Conservation (phyloP, 495 filamentous ascomycete genomes). For the Penicillium lagena region DNA sequence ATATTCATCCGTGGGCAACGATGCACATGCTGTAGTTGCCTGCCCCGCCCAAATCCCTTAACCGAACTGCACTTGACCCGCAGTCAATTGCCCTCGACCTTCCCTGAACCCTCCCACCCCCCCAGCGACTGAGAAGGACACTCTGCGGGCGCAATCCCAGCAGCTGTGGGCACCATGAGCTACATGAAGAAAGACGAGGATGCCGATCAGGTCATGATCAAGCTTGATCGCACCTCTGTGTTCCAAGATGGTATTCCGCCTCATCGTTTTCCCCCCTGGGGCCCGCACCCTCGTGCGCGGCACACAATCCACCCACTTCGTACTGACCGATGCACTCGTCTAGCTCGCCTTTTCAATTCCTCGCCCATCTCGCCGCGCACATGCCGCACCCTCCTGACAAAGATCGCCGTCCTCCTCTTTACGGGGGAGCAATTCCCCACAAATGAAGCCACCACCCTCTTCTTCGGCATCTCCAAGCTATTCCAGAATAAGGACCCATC, state of each 20-base stretch:
- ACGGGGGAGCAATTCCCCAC: constrained; percentile 95
- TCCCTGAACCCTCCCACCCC: constrained; percentile 3
- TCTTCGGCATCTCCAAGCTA: constrained; percentile 98
- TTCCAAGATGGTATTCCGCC: constrained; percentile 87
- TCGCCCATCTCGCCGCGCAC: constrained; percentile 90
- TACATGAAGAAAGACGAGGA: constrained; percentile 99
- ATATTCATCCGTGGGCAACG: constrained; percentile 9
- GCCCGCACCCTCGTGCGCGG: not conserved
- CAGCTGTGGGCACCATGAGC: constrained; percentile 59
- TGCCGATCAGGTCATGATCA: constrained; percentile 84
- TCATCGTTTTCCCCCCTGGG: constrained; percentile 17
- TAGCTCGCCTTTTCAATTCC: constrained; percentile 95
- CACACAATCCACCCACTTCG: not conserved
- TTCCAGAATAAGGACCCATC: constrained; percentile 99
- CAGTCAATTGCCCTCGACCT: not conserved
- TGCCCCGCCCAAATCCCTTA: constrained; percentile 25
- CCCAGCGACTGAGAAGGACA: constrained; percentile 17
- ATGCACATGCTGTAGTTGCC: constrained; percentile 21
- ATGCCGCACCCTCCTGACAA: constrained; percentile 94
- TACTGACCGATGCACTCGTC: constrained; percentile 15
- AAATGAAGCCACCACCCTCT: constrained; percentile 95
- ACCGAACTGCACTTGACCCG: constrained; percentile 18
- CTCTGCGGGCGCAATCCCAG: constrained; percentile 30
- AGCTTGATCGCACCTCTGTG: constrained; percentile 94
- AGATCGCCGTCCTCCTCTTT: constrained; percentile 94